These are phyloP conservation scores for Hypholoma sublateritium DNA, from an alignment of 768 basidiomycete genomes.

Conservation along the genomic window DNA sequence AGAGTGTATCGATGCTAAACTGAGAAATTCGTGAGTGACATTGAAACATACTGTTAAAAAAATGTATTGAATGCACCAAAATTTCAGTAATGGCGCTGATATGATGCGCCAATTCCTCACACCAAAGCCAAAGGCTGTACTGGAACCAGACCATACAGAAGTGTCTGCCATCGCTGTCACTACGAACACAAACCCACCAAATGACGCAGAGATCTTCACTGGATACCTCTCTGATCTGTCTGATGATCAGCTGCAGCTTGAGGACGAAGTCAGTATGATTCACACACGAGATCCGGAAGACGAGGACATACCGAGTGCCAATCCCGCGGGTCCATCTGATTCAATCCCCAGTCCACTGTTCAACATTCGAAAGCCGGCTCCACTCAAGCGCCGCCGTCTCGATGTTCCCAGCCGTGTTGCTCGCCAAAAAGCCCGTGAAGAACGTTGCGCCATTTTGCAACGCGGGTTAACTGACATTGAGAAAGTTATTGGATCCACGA, in stretches of 20 bases:
- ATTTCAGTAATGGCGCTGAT: too few relatives aligned
- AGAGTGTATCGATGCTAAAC: neutral
- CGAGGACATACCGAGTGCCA: neutral
- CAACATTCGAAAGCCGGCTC: constrained; percentile 4
- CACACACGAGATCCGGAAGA: neutral
- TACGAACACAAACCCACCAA: neutral
- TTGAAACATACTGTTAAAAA: too few relatives aligned
- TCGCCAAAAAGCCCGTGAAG: constrained; percentile 4
- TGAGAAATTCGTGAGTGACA: too few relatives aligned
- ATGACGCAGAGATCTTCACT: constrained; percentile 10
- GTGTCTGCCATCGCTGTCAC: neutral
- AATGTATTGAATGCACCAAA: too few relatives aligned
- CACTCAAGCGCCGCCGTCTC: constrained; percentile 21
- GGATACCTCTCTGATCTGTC: constrained; percentile 22
- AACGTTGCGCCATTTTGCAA: neutral
- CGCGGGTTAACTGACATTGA: constrained; percentile 22
- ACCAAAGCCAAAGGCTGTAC: neutral
- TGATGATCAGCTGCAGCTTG: constrained; percentile 7
- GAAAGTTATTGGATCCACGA: constrained; percentile 23
- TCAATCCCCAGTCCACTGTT: neutral
- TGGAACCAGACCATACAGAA: constrained; percentile 3
- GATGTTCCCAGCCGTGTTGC: constrained; percentile 17
- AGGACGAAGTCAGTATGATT: neutral
- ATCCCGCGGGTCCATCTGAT: neutral
- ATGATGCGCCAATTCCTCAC: too few relatives aligned